Conservation (phyloP, 2,329 filamentous ascomycete species). For the Claviceps africana region DNA sequence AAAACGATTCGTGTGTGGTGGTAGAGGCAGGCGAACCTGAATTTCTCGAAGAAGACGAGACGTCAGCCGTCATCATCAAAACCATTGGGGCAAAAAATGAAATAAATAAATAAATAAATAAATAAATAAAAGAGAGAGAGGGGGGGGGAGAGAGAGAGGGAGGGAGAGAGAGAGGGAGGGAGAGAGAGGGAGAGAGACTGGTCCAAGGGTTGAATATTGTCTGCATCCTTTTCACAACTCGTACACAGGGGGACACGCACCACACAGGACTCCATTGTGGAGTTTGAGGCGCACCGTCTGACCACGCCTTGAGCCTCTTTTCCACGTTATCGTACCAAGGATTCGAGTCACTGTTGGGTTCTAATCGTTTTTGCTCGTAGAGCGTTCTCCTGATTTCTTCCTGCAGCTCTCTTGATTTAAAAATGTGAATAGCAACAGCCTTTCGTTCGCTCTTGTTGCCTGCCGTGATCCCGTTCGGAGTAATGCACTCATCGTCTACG, state of each 20-base stretch:
- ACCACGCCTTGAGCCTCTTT: conserved; percentile 65
- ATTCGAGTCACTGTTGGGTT: conserved; percentile 65
- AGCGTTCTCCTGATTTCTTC: conserved; percentile 75
- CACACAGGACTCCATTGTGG: conserved; percentile 62
- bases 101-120: too few species aligned
- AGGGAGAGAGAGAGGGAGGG: too few species aligned
- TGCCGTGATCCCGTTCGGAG: conserved; percentile 55
- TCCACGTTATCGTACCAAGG: conserved; percentile 80
- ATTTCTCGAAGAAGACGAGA: not conserved
- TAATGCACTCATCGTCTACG: conserved; percentile 74
- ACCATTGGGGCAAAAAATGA: too few species aligned
- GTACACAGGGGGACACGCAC: conserved; percentile 31
- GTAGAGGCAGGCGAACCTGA: conserved; percentile 52
- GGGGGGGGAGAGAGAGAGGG: too few species aligned
- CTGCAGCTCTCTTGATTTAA: conserved; percentile 78
- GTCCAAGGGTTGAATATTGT: not conserved
- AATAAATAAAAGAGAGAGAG: too few species aligned
- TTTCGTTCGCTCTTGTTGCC: conserved; percentile 70
- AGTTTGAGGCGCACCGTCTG: conserved; percentile 58
- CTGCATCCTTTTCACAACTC: not conserved
- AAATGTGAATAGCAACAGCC: conserved; percentile 79
- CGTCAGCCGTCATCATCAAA: too few species aligned
- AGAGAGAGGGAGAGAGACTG: too few species aligned
- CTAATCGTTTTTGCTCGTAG: conserved; percentile 69
- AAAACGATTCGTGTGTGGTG: conserved; percentile 83